A percentile compares a stretch with the other conserved stretches of the same genome.
These are phyloP conservation scores for Microbotryum scabiosae DNA, from an alignment of 1,284 basidiomycete genomes.

Conservation along the genomic window DNA sequence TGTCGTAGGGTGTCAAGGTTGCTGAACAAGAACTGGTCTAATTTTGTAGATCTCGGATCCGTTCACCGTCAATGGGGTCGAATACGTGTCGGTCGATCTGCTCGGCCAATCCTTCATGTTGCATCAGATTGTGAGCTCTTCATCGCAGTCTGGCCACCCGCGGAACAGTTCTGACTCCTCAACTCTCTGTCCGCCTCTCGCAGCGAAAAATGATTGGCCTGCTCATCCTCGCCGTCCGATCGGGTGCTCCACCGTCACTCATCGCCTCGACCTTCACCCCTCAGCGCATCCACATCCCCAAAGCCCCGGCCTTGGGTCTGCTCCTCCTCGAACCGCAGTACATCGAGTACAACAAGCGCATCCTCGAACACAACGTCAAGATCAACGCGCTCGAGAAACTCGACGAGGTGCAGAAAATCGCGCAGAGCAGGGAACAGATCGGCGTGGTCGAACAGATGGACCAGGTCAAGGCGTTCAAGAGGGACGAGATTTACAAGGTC, in stretches of 20 bases:
- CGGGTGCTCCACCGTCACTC: conserved; percentile 60
- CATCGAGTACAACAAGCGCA: conserved; percentile 63
- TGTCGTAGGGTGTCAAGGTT: background rate
- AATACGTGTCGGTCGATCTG: conserved; percentile 90
- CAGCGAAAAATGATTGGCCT: conserved; percentile 97
- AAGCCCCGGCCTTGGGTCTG: conserved; percentile 90
- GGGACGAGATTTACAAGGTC: conserved; percentile 68
- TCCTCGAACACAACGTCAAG: conserved; percentile 52
- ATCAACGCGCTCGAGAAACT: conserved; percentile 18
- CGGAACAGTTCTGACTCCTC: background rate
- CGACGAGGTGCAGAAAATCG: conserved; percentile 6
- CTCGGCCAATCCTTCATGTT: conserved; percentile 99
- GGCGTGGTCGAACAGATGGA: conserved; percentile 54
- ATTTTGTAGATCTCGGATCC: conserved; percentile 61
- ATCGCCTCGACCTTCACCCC: conserved; percentile 55
- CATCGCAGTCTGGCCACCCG: conserved; percentile 18
- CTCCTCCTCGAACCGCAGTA: conserved; percentile 90
- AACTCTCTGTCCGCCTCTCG: background rate
- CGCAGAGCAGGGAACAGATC: conserved; percentile 45
- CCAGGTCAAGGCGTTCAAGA: conserved; percentile 69
- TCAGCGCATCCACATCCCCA: conserved; percentile 77
- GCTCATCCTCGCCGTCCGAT: conserved; percentile 68
- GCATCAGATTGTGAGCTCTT: conserved; percentile 61
- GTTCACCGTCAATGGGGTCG: conserved; percentile 75
- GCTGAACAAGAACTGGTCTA: background rate